Evolutionary conservation across 148 eudicot species (phyloP), one percentile per base, ranked within the genome.

Genomic region (Pouteria glomerata): DNA sequence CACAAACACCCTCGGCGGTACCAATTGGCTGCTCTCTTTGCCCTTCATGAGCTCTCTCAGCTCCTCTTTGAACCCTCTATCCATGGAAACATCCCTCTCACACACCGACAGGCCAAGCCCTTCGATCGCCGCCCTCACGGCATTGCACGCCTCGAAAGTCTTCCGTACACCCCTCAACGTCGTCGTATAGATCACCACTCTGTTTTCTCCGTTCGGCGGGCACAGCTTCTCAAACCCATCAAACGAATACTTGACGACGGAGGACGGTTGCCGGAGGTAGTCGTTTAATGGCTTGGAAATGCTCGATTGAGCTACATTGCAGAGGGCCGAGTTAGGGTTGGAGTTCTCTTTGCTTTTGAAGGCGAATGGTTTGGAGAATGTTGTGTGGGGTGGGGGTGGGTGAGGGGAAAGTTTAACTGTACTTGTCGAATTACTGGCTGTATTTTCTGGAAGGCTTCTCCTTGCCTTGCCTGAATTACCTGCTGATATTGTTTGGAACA

Each of bases 1-100:
- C 23, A 92, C 82, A 66, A 95, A 95, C 58, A 92, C 74, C 30
- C 87, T 81, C 12, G 99, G 99, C 3, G 86, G 88, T 14, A 79
- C 63, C 64, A 80, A 45, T 10, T 79, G 68, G 1, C 19, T 55
- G 18, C 69, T 44, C 3, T 74, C 79, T 73, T 82, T 85, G 0
- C 80, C 86, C 26, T 82, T 62, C 74, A 90, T n/a, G n/a, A 89
- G 23, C 27, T 72, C 80, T 69, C 79, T 86, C 35, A 95, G 67
- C 63, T 95, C 97, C 3, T 86, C 93, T 64, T 73, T 82, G 45
- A 89, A 92, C 10, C 97, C 88, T 13, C 82, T 75, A 58, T 95
- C 92, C 96, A 95, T 91, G 0, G 97, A 95, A 10, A 95, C 82
- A 66, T 95, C 99, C 64, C 97, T 82, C 85, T 95, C 99, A 6